A percentile compares a stretch with the other conserved stretches of the same genome.
Conservation (phyloP, 208 protist species). For the Wallacemonas sp. region DNA sequence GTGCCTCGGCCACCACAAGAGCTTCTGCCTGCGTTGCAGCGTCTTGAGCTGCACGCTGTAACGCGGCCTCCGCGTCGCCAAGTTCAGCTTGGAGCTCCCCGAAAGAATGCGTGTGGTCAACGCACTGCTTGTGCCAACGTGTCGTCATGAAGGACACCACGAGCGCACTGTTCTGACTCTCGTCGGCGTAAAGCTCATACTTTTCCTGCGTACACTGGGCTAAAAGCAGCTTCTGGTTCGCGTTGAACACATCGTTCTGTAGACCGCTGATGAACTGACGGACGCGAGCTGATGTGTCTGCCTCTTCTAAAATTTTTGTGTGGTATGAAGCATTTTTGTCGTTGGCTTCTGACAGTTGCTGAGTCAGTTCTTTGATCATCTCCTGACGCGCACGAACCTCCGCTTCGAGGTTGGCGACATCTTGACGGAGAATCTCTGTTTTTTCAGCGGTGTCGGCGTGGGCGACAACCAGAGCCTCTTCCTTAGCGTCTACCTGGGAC, state of each 20-base stretch:
- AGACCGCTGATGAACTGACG: conserved; percentile 10
- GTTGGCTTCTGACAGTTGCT: conserved; percentile 52
- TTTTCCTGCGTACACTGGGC: conserved; percentile 6
- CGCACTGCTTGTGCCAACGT: neutral
- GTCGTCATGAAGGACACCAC: neutral
- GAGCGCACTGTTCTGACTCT: neutral
- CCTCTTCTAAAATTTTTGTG: conserved; percentile 51
- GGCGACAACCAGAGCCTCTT: conserved; percentile 65
- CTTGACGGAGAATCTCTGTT: conserved; percentile 22
- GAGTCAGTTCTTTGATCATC: conserved; percentile 66
- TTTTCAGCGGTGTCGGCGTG: conserved; percentile 45
- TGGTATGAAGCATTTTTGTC: conserved; percentile 55
- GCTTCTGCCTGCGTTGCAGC: neutral
- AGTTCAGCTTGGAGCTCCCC: neutral
- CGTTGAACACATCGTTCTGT: neutral
- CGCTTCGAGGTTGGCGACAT: conserved; percentile 41
- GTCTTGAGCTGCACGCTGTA: neutral
- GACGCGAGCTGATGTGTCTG: conserved; percentile 29
- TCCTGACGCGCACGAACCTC: conserved; percentile 47
- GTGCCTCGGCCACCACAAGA: neutral
- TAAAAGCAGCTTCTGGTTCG: neutral
- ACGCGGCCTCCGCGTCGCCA: neutral
- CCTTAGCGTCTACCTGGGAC: conserved; percentile 29
- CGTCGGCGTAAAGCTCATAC: neutral
- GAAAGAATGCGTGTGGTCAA: too few species aligned